Base-by-base conservation (phyloP, 2,329 filamentous ascomycete genomes). In the Aspergillus pseudotamarii region DNA sequence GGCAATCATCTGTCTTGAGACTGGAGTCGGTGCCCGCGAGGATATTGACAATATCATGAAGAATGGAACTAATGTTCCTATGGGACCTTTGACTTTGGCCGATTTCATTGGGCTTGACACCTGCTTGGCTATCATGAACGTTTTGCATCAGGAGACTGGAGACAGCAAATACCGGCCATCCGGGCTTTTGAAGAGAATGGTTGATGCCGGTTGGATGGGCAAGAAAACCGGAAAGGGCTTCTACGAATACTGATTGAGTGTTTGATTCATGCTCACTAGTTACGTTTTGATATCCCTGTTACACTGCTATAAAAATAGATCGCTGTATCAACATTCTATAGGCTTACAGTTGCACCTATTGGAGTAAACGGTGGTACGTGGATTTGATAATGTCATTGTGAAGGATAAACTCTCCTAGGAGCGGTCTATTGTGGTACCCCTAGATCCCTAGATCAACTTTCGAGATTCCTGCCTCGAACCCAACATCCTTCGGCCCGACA, bases 41-140 rank as follows among this genome's bases (percentile, higher is more conserved):
- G 91, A 94, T 67, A 99, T 99, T 69, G 95, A 99, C 75, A 89
- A 86, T 68, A 99, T 99, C 72, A 99, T 99, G 95, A 98, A 97
- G 86, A 97, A 97, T 72, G 95, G 95, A 54, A 99, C 95, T 26
- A 97, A 97, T 75, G 95, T 99, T 46, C 95, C 95, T 28, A 99
- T 99, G 95, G 95, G 95, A 0, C 95, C 95, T 11, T 83, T 99
- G 68, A 90, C 93, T 73, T 81, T 99, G 72, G 95, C 95, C 2
- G 95, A 99, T 79, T 99, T 99, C 74, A 98, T 99, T 73, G 95
- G 95, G 9, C 84, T 99, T 51, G 95, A 99, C 77, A 99, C 95
- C 0, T 99, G 95, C 75, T 82, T 98, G 66, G 89, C 94, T 26
- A 99, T 99, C 73, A 99, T 99, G 95, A 93, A 91, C 79, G 95